Evolutionary conservation across 2,329 filamentous ascomycete genomes (phyloP).

Genomic region (Aureobasidium namibiae): DNA sequence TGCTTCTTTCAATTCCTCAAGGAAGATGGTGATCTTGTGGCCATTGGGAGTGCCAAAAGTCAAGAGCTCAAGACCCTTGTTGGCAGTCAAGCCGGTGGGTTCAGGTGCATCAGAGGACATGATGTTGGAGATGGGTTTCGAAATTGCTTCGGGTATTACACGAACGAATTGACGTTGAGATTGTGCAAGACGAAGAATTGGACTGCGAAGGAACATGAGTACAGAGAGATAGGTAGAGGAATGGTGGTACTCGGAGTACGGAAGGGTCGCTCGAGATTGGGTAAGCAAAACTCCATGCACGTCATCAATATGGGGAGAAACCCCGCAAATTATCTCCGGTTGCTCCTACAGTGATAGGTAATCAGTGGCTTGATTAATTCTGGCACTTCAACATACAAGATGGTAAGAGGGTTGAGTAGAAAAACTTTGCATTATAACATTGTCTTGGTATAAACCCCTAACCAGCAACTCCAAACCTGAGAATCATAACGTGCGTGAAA

Average conservation of each 20-base stretch:
- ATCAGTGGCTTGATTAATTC: no score
- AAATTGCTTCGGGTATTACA: constrained; percentile 7
- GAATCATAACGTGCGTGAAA: not conserved
- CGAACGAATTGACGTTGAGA: constrained; percentile 1
- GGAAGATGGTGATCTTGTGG: constrained; percentile 49
- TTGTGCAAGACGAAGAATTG: constrained; percentile 9
- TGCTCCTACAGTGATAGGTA: not conserved
- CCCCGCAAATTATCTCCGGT: constrained; percentile 6
- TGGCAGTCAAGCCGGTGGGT: constrained; percentile 52
- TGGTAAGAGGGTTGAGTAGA: no score
- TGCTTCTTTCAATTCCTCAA: constrained; percentile 59
- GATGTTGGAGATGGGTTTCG: not conserved
- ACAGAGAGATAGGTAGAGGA: no score
- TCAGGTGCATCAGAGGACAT: constrained; percentile 7
- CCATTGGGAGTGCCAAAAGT: constrained; percentile 44
- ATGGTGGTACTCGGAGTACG: not conserved
- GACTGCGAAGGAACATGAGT: constrained; percentile 5
- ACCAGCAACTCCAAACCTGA: not conserved
- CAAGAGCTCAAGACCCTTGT: constrained; percentile 56
- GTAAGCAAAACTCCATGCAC: not conserved
- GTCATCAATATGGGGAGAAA: not conserved
- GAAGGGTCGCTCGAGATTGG: not conserved
- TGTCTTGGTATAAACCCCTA: not conserved
- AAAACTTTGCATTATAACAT: not conserved
- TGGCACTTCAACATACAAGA: no score